phyloP scores from a whole-genome alignment of 148 eudicot genomes.

The Suaeda aralocaspica region DNA sequence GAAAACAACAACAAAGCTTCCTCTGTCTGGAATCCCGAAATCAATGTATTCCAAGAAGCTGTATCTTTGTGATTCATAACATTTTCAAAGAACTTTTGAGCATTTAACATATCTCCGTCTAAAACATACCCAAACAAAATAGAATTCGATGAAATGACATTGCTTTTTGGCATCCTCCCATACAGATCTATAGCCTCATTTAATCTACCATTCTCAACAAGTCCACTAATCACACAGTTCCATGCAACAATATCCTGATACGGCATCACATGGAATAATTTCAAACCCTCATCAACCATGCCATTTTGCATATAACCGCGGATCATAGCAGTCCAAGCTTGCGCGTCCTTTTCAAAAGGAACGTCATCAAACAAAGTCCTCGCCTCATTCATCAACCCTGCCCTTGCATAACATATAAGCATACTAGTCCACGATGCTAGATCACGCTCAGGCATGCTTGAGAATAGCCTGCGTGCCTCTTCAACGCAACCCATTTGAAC shows the following conservation, averaged over 20 bases:
- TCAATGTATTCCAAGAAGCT: conserved; percentile 53
- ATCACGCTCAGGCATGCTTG: conserved; percentile 43
- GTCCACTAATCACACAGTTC: conserved; percentile 57
- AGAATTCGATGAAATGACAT: conserved; percentile 47
- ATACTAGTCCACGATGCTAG: conserved; percentile 59
- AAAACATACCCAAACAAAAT: conserved; percentile 47
- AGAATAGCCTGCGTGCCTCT: conserved; percentile 38
- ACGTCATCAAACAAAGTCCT: conserved; percentile 42
- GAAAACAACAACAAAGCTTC: conserved; percentile 35
- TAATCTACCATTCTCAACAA: conserved; percentile 41
- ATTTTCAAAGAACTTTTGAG: conserved; percentile 33
- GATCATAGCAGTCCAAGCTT: conserved; percentile 52
- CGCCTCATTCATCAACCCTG: conserved; percentile 44
- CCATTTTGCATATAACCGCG: conserved; percentile 43
- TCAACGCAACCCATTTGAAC: conserved; percentile 39
- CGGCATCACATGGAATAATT: conserved; percentile 49
- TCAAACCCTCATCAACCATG: conserved; percentile 42
- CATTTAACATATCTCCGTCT: conserved; percentile 38
- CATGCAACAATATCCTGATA: conserved; percentile 49
- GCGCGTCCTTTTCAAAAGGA: conserved; percentile 50
- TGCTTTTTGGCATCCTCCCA: conserved; percentile 42
- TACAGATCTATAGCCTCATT: conserved; percentile 49
- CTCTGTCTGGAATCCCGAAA: conserved; percentile 41
- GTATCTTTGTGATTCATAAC: conserved; percentile 36
- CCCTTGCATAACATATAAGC: conserved; percentile 44